Evolutionary conservation across 2,329 filamentous ascomycete genomes (phyloP).

Genomic region (Fusarium brevicatenulatum): DNA sequence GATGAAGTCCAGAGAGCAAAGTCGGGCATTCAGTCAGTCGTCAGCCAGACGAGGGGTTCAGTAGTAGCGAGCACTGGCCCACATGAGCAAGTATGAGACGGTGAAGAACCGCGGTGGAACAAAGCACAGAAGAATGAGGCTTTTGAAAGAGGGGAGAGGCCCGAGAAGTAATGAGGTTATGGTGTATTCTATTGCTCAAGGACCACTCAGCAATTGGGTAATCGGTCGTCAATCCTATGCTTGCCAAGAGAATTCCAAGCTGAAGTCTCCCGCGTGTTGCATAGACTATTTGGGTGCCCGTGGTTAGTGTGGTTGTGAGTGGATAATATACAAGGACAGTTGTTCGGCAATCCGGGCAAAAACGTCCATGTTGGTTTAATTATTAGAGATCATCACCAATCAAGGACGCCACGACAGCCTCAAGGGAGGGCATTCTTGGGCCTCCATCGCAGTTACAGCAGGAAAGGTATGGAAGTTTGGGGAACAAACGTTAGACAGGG

Average conservation of each 20-base stretch:
- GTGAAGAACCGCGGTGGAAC: conserved; percentile 7
- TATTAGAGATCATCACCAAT: conserved; percentile 26
- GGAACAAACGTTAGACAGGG: background rate
- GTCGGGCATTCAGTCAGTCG: conserved; percentile 7
- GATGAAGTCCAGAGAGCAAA: conserved; percentile 14
- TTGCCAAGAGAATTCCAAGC: conserved; percentile 22
- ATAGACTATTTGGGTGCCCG: conserved; percentile 10
- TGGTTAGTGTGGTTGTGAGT: conserved; percentile 33
- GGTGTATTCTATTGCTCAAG: conserved; percentile 7
- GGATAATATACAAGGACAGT: conserved; percentile 31
- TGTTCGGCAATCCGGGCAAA: conserved; percentile 19
- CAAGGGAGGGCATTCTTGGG: conserved; percentile 7
- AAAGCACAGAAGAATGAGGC: conserved; percentile 13
- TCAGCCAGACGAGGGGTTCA: conserved; percentile 31
- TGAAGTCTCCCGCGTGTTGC: conserved; percentile 27
- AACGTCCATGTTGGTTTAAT: conserved; percentile 1
- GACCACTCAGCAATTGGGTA: conserved; percentile 12
- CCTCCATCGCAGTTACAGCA: background rate
- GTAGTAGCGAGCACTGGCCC: conserved; percentile 15
- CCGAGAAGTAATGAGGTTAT: conserved; percentile 23
- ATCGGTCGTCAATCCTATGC: conserved; percentile 16
- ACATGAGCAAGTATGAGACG: conserved; percentile 10
- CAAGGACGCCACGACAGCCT: conserved; percentile 5
- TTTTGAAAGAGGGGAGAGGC: conserved; percentile 3
- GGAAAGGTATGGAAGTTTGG: background rate